These are phyloP conservation scores for Tricholoma terreum DNA, from an alignment of 768 basidiomycete genomes.

Conservation along the genomic window DNA sequence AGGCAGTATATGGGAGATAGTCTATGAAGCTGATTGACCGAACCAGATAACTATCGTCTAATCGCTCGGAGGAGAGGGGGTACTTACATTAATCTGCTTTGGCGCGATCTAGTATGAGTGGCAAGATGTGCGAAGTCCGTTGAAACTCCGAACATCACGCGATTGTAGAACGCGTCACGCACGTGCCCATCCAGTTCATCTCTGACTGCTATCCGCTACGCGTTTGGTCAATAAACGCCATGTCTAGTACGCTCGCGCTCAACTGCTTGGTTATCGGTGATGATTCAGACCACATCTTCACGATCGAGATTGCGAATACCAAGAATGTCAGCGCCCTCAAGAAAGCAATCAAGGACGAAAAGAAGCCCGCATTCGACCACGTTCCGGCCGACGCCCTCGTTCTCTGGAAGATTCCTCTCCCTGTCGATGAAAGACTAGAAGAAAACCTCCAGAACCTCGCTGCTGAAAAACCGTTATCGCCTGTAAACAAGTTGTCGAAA, in stretches of 20 bases:
- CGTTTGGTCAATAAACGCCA: background rate
- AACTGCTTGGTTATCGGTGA: background rate
- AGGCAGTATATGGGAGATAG: no score
- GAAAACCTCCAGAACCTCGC: background rate
- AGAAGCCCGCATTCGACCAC: background rate
- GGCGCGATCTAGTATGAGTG: no score
- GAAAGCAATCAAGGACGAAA: background rate
- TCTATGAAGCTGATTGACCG: no score
- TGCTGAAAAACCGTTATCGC: background rate
- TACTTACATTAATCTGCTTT: no score
- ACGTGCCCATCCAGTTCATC: background rate
- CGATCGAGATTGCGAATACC: background rate
- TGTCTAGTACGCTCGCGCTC: background rate
- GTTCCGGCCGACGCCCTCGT: background rate
- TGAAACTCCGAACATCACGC: background rate
- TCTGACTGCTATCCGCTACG: background rate
- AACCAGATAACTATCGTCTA: no score
- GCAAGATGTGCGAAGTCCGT: background rate
- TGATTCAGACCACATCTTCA: background rate
- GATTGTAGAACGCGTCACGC: background rate
- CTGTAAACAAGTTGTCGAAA: background rate
- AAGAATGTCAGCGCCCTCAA: background rate
- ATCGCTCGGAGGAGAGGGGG: no score
- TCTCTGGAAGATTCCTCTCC: background rate
- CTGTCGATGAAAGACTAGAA: background rate